Conservation (phyloP, 108 stramenopile genomes). For the Bacterosira constricta region DNA sequence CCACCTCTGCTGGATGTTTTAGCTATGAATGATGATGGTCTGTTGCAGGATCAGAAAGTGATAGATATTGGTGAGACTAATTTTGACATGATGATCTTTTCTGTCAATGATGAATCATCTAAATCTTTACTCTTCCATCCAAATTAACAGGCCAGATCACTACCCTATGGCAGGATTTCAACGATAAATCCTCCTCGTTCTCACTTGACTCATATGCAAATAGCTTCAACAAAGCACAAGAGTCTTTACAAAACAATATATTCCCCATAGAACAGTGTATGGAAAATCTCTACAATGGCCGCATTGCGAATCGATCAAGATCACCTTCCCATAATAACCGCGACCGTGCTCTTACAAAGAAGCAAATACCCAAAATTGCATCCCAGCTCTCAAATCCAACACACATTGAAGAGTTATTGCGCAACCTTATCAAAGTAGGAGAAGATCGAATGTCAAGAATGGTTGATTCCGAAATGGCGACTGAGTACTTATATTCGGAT, state of each 20-base stretch:
- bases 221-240: background rate
- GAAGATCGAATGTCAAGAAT: conserved; percentile 47
- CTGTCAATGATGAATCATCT: background rate
- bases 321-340: background rate
- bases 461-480: conserved; percentile 52
- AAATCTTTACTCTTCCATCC: background rate
- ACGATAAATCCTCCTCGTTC: background rate
- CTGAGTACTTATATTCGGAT: conserved; percentile 41
- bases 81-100: background rate
- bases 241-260: conserved; percentile 36
- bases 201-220: background rate
- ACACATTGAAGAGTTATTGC: conserved; percentile 43
- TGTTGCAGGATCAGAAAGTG: conserved; percentile 21
- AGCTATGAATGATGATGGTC: conserved; percentile 14
- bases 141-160: conserved; percentile 63
- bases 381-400: conserved; percentile 7
- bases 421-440: conserved; percentile 63
- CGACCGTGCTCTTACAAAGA: conserved; percentile 44
- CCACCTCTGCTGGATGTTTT: conserved; percentile 35
- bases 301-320: conserved; percentile 31
- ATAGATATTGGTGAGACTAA: conserved; percentile 38
- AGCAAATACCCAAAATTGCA: conserved; percentile 46
- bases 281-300: conserved; percentile 54
- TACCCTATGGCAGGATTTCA: conserved; percentile 56
- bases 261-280: conserved; percentile 48